Conservation (phyloP, 129 eudicot genomes). For the Flaveria sonorensis region DNA sequence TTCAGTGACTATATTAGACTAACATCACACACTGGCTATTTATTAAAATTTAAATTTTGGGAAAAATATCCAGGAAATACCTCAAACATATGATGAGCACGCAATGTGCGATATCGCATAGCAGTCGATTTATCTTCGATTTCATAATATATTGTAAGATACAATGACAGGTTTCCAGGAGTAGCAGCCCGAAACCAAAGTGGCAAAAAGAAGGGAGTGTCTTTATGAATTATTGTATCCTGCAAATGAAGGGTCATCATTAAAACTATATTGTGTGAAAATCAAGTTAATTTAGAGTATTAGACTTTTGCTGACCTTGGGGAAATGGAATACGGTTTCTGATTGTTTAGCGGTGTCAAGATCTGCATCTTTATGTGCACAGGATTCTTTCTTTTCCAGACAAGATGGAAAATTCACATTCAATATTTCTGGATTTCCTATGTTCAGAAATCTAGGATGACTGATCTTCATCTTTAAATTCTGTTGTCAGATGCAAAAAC, state of each 20-base stretch:
- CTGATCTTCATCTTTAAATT: conserved; percentile 85
- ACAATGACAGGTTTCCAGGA: conserved; percentile 68
- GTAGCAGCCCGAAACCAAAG: conserved; percentile 94
- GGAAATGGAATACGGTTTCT: conserved; percentile 53
- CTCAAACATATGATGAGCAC: conserved; percentile 75
- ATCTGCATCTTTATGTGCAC: conserved; percentile 33
- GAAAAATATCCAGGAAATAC: conserved; percentile 36
- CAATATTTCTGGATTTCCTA: conserved; percentile 59
- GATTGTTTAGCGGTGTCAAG: conserved; percentile 38
- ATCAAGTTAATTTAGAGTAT: neutral
- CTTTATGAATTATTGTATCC: conserved; percentile 53
- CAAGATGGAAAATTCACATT: conserved; percentile 67
- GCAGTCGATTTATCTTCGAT: conserved; percentile 62
- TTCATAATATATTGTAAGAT: conserved; percentile 72
- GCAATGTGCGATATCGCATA: conserved; percentile 79
- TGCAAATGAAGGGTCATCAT: conserved; percentile 29
- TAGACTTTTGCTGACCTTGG: conserved; percentile 60
- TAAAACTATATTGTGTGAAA: neutral
- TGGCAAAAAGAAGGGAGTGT: conserved; percentile 68
- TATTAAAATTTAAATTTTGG: neutral
- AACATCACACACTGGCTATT: too few species aligned
- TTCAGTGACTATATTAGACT: too few species aligned
- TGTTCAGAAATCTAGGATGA: conserved; percentile 71
- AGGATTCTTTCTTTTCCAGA: conserved; percentile 45
- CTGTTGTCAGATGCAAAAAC: conserved; percentile 48